Conservation (phyloP, 2,329 filamentous ascomycete genomes). For the Phialophora chinensis region DNA sequence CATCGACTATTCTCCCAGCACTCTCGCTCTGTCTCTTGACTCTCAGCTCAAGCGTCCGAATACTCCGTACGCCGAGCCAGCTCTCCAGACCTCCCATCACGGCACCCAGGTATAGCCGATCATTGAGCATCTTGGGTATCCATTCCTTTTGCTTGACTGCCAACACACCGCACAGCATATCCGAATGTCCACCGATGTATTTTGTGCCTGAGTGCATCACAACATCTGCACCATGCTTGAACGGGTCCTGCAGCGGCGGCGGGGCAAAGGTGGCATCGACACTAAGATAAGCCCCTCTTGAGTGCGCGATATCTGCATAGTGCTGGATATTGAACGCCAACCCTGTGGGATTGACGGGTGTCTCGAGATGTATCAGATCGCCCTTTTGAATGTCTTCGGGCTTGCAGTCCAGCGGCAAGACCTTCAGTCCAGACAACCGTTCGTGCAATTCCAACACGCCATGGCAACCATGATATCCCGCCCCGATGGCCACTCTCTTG, state of each 20-base stretch:
- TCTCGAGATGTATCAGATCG: constrained; percentile 90
- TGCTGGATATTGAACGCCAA: constrained; percentile 74
- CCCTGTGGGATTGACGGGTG: constrained; percentile 89
- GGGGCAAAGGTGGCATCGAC: constrained; percentile 94
- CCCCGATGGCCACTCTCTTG: constrained; percentile 77
- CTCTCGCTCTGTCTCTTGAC: constrained; percentile 77
- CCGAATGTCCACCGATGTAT: constrained; percentile 94
- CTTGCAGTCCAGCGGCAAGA: constrained; percentile 73
- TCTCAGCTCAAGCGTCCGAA: constrained; percentile 84
- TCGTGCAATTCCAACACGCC: constrained; percentile 76
- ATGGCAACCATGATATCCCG: constrained; percentile 93
- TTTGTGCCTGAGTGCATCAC: constrained; percentile 95
- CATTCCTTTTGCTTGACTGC: constrained; percentile 66
- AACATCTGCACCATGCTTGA: constrained; percentile 78
- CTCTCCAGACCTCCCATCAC: constrained; percentile 90
- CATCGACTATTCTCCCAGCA: constrained; percentile 71
- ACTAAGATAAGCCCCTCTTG: constrained; percentile 74
- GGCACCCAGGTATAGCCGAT: constrained; percentile 77
- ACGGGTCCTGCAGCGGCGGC: constrained; percentile 86
- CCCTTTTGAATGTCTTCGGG: constrained; percentile 71
- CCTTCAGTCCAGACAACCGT: constrained; percentile 75
- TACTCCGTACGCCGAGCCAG: constrained; percentile 86
- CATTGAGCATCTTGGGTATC: constrained; percentile 65
- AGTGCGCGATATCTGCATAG: constrained; percentile 75
- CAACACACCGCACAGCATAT: constrained; percentile 87